These are phyloP conservation scores for Cercophora sp. DNA, from an alignment of 495 filamentous ascomycete genomes.

Conservation along the genomic window DNA sequence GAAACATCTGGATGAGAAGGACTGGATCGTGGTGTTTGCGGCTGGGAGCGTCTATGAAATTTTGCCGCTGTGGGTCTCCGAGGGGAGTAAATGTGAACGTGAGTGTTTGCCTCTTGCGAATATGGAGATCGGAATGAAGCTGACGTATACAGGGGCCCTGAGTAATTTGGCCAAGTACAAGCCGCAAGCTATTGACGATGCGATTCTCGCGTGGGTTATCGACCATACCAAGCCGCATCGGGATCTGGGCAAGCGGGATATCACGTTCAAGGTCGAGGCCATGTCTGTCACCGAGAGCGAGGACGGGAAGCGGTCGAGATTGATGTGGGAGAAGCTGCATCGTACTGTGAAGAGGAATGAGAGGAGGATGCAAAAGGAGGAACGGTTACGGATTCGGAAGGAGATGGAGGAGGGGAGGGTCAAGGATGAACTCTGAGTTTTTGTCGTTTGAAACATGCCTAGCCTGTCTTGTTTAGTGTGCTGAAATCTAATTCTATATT, in stretches of 20 bases:
- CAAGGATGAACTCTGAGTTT: constrained; percentile 24
- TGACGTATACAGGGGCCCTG: constrained; percentile 21
- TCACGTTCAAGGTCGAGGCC: constrained; percentile 30
- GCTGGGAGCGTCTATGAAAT: constrained; percentile 31
- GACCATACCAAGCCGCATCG: constrained; percentile 30
- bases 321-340: constrained; percentile 33
- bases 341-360: constrained; percentile 25
- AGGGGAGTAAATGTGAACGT: constrained; percentile 32
- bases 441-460: too few relatives aligned
- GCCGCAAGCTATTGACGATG: constrained; percentile 21
- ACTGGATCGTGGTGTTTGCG: constrained; percentile 34
- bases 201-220: constrained; percentile 26
- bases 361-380: constrained; percentile 23
- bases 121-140: neutral
- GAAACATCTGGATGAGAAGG: constrained; percentile 16
- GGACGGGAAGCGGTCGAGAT: constrained; percentile 25
- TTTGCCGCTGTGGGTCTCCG: constrained; percentile 30
- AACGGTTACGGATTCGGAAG: constrained; percentile 17
- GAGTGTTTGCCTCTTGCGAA: constrained; percentile 6
- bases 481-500: too few relatives aligned
- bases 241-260: constrained; percentile 28
- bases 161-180: constrained; percentile 28
- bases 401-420: constrained; percentile 19
- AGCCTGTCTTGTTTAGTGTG: too few relatives aligned
- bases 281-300: constrained; percentile 29